phyloP scores from a whole-genome alignment of 192 early-diverging fungal species.

The Coemansia sp. region DNA sequence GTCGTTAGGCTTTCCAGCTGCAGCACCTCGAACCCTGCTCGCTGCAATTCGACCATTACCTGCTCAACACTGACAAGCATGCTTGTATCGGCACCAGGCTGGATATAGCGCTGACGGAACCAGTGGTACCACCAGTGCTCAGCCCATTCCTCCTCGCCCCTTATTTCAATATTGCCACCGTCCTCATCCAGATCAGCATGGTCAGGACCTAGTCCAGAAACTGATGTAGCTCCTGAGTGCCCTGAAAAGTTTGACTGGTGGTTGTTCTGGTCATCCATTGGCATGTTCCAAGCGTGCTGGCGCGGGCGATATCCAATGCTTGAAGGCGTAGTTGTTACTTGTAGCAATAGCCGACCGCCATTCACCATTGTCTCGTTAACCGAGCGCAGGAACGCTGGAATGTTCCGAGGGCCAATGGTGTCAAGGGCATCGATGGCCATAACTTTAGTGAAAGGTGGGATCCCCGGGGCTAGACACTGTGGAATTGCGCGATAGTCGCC shows the following conservation, averaged over 20 bases:
- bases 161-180: not conserved
- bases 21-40: conserved; percentile 47
- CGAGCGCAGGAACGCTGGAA: conserved; percentile 28
- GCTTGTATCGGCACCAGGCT: conserved; percentile 49
- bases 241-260: conserved; percentile 1
- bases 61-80: conserved; percentile 43
- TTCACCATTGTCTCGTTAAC: conserved; percentile 25
- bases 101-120: conserved; percentile 47
- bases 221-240: not conserved
- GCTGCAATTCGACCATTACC: conserved; percentile 45
- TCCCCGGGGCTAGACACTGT: conserved; percentile 31
- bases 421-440: conserved; percentile 48
- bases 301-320: conserved; percentile 26
- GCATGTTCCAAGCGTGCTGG: not conserved
- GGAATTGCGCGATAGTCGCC: conserved; percentile 48
- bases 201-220: not conserved
- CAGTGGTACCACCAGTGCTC: conserved; percentile 57
- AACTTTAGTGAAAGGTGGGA: conserved; percentile 49
- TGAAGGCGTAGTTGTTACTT: conserved; percentile 47
- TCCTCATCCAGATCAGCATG: not conserved
- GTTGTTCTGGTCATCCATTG: not conserved
- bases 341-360: conserved; percentile 38
- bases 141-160: conserved; percentile 35
- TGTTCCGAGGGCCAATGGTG: conserved; percentile 32
- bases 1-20: conserved; percentile 52